These are phyloP conservation scores for Zancudomyces culisetae DNA, from an alignment of 371 early-diverging fungal genomes.

Conservation along the genomic window DNA sequence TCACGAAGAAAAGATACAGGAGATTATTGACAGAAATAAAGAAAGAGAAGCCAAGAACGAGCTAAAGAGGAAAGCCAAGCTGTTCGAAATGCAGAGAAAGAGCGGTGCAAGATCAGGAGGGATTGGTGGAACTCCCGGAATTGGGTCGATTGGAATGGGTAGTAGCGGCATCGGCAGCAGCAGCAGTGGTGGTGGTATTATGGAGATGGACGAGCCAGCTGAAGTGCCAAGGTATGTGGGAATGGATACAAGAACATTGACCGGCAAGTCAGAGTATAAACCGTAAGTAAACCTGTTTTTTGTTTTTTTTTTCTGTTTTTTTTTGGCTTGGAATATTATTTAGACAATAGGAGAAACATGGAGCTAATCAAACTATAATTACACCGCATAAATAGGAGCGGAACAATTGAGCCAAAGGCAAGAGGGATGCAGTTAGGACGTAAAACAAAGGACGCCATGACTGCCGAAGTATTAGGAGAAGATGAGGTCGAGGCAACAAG, in stretches of 20 bases:
- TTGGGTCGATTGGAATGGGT: constrained; percentile 11
- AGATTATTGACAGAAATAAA: constrained; percentile 87
- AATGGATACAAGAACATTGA: too few relatives aligned
- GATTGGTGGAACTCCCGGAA: constrained; percentile 10
- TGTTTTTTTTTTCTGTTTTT: neutral
- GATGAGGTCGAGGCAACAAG: constrained; percentile 37
- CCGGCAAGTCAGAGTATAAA: too few relatives aligned
- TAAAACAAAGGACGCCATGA: constrained; percentile 55
- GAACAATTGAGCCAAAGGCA: constrained; percentile 30
- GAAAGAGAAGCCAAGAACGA: constrained; percentile 93
- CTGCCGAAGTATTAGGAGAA: constrained; percentile 60
- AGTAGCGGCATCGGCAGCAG: constrained; percentile 19
- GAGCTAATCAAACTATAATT: too few relatives aligned
- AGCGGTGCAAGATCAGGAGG: constrained; percentile 61
- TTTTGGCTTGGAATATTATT: too few relatives aligned
- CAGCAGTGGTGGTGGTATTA: constrained; percentile 20
- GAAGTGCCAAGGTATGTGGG: too few relatives aligned
- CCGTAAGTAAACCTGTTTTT: neutral
- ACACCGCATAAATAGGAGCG: constrained; percentile 1
- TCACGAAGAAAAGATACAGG: constrained; percentile 90
- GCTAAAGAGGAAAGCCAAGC: constrained; percentile 73
- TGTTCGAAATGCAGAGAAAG: constrained; percentile 74
- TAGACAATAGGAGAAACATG: too few relatives aligned
- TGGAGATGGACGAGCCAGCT: constrained; percentile 11
- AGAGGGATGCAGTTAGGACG: constrained; percentile 87